Conservation (phyloP, 1,284 basidiomycete species). For the Pseudozyma flocculosa region DNA sequence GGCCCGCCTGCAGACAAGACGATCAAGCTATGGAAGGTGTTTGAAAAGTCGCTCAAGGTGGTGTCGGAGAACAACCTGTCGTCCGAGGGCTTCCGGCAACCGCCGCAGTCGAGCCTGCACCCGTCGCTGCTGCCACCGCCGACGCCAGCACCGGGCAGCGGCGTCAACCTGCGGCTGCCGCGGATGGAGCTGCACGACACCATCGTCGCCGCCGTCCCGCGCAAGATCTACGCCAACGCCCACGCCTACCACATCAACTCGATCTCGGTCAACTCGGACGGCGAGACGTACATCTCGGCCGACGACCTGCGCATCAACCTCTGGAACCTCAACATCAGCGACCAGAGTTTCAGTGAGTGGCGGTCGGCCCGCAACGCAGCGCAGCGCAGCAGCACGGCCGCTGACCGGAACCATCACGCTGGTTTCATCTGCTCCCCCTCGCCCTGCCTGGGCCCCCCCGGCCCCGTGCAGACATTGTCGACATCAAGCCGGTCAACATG, state of each 20-base stretch:
- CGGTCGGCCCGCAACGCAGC: no score
- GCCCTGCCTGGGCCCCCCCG: no score
- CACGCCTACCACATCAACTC: slow-evolving; percentile 99
- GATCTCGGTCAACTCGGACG: slow-evolving; percentile 98
- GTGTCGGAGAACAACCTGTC: slow-evolving; percentile 95
- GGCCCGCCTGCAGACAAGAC: slow-evolving; percentile 74
- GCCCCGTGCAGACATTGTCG: slow-evolving; percentile 97
- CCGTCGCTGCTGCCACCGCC: slow-evolving; percentile 42
- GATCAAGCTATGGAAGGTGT: slow-evolving; percentile 99
- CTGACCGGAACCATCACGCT: no score
- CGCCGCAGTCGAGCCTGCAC: slow-evolving; percentile 32
- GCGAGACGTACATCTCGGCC: slow-evolving; percentile 98
- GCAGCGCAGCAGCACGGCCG: no score
- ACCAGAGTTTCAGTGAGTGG: slow-evolving; percentile 95
- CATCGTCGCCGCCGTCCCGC: slow-evolving; percentile 95
- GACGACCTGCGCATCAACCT: slow-evolving; percentile 96
- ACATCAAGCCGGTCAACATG: slow-evolving; percentile 99
- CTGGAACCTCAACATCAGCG: slow-evolving; percentile 97
- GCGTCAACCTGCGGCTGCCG: slow-evolving; percentile 47
- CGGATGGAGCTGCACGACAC: slow-evolving; percentile 88
- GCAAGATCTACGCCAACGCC: slow-evolving; percentile 98
- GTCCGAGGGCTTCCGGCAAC: slow-evolving; percentile 56
- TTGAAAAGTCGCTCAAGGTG: slow-evolving; percentile 93
- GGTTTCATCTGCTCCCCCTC: no score
- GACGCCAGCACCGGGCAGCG: slow-evolving; percentile 35